Evolutionary conservation across 2,329 filamentous ascomycete species (phyloP).

Genomic region (Coniochaeta prunicola): DNA sequence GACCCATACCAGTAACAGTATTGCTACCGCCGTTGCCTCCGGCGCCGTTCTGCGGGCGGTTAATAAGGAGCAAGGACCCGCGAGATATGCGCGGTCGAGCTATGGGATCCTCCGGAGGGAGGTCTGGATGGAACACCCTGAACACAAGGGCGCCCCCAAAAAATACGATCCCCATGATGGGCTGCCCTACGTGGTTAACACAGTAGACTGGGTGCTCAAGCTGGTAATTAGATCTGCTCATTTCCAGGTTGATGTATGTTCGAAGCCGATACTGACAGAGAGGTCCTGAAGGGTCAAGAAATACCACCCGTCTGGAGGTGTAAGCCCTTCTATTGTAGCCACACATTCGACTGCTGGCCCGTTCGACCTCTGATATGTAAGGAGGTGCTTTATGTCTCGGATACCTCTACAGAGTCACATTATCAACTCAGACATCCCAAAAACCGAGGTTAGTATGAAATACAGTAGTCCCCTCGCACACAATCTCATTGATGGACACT

Average conservation of each 20-base stretch:
- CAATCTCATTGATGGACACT: no score
- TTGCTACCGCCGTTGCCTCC: conserved; percentile 17
- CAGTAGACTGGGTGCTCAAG: conserved; percentile 16
- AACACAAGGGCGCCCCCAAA: conserved; percentile 4
- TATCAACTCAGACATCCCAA: conserved; percentile 11
- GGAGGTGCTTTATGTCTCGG: conserved; percentile 12
- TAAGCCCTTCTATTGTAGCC: conserved; percentile 3
- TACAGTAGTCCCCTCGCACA: no score
- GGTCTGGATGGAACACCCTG: conserved; percentile 8
- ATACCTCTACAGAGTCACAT: conserved; percentile 10
- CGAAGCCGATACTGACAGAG: not conserved
- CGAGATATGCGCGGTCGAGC: conserved; percentile 17
- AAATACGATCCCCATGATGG: conserved; percentile 10
- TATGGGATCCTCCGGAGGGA: conserved; percentile 18
- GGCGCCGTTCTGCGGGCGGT: conserved; percentile 22
- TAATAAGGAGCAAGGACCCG: conserved; percentile 19
- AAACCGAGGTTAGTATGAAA: conserved; percentile 8
- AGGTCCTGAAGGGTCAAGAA: conserved; percentile 2
- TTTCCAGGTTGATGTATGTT: not conserved
- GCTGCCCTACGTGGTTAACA: conserved; percentile 13
- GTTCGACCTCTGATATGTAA: conserved; percentile 10
- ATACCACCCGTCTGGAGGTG: conserved; percentile 8
- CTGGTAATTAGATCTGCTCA: conserved; percentile 5
- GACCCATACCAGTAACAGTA: conserved; percentile 11
- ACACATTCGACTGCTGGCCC: conserved; percentile 6